A percentile compares a stretch with the other conserved stretches of the same genome.
Conservation (phyloP, 139 green algal species). For the Micractinium conductrix region DNA sequence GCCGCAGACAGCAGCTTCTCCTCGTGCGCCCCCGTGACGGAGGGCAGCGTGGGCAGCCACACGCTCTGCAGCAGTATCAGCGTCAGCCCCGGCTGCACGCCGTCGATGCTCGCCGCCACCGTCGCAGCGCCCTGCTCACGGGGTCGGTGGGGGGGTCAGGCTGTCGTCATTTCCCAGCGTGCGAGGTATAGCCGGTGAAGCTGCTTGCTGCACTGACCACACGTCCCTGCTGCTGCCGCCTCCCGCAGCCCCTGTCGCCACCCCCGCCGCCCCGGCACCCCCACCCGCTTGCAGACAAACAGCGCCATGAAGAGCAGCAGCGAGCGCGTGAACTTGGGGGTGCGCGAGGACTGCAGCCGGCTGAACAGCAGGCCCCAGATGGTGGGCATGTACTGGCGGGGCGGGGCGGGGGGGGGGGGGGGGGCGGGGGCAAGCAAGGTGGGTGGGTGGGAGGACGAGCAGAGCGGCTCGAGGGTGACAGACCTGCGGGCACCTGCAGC, state of each 20-base stretch:
- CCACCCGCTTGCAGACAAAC: conserved; percentile 75
- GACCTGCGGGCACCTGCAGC: too few relatives aligned
- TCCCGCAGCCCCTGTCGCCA: too few relatives aligned
- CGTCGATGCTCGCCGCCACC: conserved; percentile 70
- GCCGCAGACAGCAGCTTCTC: conserved; percentile 85
- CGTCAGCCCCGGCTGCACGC: conserved; percentile 82
- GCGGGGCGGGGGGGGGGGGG: neutral
- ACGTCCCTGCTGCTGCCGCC: too few relatives aligned
- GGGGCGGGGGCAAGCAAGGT: neutral
- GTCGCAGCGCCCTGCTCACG: conserved; percentile 60
- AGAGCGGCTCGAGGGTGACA: too few relatives aligned
- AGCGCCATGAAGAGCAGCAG: conserved; percentile 82
- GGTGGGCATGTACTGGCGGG: conserved; percentile 30
- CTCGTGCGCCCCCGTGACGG: conserved; percentile 68
- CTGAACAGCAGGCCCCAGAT: conserved; percentile 52
- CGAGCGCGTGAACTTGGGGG: conserved; percentile 73
- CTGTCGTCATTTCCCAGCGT: too few relatives aligned
- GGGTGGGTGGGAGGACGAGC: too few relatives aligned
- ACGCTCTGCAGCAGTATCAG: conserved; percentile 82
- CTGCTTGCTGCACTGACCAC: too few relatives aligned
- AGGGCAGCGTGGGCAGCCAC: conserved; percentile 70
- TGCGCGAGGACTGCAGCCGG: conserved; percentile 71
- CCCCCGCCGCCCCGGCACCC: too few relatives aligned
- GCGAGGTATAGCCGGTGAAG: too few relatives aligned
- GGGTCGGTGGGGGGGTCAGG: too few relatives aligned